Evolutionary conservation across 495 filamentous ascomycete species (phyloP).

Genomic region (Penicillium egyptiacum): DNA sequence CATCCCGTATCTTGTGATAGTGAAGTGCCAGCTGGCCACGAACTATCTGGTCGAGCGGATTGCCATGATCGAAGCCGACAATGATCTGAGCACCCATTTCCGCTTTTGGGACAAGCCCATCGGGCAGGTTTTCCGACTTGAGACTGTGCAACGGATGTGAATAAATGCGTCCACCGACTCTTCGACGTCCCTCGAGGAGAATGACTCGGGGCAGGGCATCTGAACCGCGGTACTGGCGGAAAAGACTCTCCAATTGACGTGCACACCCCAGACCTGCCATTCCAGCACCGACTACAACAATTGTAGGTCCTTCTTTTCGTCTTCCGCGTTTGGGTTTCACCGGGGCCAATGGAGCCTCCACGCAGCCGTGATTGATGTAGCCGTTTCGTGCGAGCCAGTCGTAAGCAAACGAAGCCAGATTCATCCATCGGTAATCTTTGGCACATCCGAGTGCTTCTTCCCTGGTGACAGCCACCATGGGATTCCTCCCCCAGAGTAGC

Average conservation of each 20-base stretch:
- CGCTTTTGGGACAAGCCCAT: conserved; percentile 67
- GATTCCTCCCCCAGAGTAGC: conserved; percentile 86
- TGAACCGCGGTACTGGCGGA: conserved; percentile 68
- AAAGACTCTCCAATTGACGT: conserved; percentile 82
- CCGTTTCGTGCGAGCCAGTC: conserved; percentile 89
- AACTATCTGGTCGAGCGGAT: conserved; percentile 86
- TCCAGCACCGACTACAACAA: conserved; percentile 91
- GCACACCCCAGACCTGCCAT: conserved; percentile 92
- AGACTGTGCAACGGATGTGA: conserved; percentile 78
- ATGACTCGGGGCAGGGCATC: conserved; percentile 71
- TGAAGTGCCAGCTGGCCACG: conserved; percentile 86
- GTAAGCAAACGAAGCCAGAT: conserved; percentile 82
- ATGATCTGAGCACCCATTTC: conserved; percentile 98
- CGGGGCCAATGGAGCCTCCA: conserved; percentile 57
- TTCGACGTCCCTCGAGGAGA: conserved; percentile 80
- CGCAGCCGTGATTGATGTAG: conserved; percentile 96
- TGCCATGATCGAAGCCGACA: conserved; percentile 92
- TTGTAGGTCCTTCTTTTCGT: conserved; percentile 56
- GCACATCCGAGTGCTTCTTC: conserved; percentile 93
- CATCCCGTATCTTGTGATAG: conserved; percentile 80
- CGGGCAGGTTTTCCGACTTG: conserved; percentile 43
- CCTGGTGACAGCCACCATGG: conserved; percentile 77
- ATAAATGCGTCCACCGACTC: conserved; percentile 93
- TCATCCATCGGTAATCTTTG: conserved; percentile 87
- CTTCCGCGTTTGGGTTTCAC: conserved; percentile 44